Base-by-base conservation (phyloP, 257 asterid species). In the Ilex aquifolium region DNA sequence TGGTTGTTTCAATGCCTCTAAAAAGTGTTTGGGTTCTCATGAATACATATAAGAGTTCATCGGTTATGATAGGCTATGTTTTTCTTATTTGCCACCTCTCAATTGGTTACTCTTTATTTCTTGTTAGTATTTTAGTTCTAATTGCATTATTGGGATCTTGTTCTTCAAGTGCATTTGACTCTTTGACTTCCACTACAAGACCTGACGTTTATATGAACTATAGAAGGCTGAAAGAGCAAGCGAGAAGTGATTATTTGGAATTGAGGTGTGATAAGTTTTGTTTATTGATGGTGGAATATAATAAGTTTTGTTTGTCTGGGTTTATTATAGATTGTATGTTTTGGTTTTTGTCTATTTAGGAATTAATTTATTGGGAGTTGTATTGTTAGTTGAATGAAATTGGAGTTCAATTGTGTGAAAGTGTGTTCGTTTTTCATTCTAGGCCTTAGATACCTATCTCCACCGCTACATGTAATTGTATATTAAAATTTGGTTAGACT, bases 191-290 rank as follows among this genome's bases (percentile, higher is more conserved):
- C 30, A 57, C 75, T n/a, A 70, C 69, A 40, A 82, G 79, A 70
- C 61, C 84, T 50, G 90, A 84, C 61, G 56, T 76, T 62, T 85
- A 82, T 72, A 66, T 77, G 31, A 79, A 73, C 65, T 78, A 87
- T 72, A 82, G 90, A 77, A 86, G 85, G 81, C 64, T 84, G 72
- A 93, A 80, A 76, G 83, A 90, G 74, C 85, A 82, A 77, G 94
- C 85, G 1, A 63, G 82, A 14, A 80, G 65, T 67, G 99, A 93
- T 81, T 80, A 83, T 69, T 75, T 82, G 78, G 90, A 85, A 57
- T 77, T 93, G 74, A 81, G 63, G 69, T 74, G 77, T 48, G 27
- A 21, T 21, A 21, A 21, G 27, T 21, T 21, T 21, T 21, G 27
- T 21, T 21, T 21, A 21, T 21, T 21, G 27, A 21, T 21, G 27